Evolutionary conservation across 257 asterid species (phyloP).

Genomic region (Cynanchum wilfordii): DNA sequence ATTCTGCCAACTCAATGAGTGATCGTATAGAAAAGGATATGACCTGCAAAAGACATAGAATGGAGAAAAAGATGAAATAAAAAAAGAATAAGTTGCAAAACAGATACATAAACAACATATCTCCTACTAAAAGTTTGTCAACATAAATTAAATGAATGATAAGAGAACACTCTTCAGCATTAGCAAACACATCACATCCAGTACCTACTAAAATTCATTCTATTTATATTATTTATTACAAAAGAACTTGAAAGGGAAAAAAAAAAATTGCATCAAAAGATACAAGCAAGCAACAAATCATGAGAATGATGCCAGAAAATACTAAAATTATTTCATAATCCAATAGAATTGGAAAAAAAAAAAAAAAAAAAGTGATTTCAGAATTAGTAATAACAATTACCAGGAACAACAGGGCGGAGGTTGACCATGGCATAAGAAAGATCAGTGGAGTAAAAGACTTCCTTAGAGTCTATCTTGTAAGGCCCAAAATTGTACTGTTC

Average conservation of each 20-base stretch:
- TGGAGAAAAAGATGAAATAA: neutral
- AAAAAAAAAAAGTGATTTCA: neutral
- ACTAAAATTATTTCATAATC: neutral
- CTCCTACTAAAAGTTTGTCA: neutral
- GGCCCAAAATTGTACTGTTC: slow-evolving; percentile 62
- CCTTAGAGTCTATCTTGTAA: slow-evolving; percentile 53
- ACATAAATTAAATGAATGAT: neutral
- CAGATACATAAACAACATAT: neutral
- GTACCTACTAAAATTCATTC: neutral
- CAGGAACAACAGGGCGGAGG: slow-evolving; percentile 83
- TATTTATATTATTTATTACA: too few relatives aligned
- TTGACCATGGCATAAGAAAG: slow-evolving; percentile 81
- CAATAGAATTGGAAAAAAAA: neutral
- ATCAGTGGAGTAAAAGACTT: slow-evolving; percentile 64
- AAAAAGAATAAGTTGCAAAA: neutral
- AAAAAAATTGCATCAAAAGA: neutral
- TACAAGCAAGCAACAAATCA: neutral
- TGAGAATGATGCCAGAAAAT: neutral
- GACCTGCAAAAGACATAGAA: slow-evolving; percentile 56
- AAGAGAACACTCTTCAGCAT: neutral
- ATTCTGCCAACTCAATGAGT: slow-evolving; percentile 11
- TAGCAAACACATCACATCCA: neutral
- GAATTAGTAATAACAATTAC: slow-evolving; percentile 27
- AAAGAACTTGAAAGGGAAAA: neutral
- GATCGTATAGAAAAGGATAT: slow-evolving; percentile 60